A percentile compares a stretch with the other conserved stretches of the same genome.
Conservation (phyloP, 192 early-diverging fungal species). For the Backusella sp. region DNA sequence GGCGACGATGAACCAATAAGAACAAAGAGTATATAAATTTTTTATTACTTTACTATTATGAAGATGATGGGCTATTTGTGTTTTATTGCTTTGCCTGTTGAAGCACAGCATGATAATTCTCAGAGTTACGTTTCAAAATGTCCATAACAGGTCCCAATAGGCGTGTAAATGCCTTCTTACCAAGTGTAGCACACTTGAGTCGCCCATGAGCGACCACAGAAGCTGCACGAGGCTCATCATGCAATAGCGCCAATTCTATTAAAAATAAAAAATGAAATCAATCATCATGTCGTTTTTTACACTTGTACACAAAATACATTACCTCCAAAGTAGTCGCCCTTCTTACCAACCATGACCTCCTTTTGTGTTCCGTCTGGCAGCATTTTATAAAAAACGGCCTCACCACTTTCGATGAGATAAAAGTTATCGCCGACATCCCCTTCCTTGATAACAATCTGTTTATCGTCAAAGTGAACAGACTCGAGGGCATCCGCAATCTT, state of each 20-base stretch:
- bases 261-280: conserved; percentile 5
- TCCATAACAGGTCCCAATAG: conserved; percentile 94
- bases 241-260: conserved; percentile 87
- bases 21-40: background rate
- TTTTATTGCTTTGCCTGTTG: conserved; percentile 7
- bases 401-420: conserved; percentile 95
- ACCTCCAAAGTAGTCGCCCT: conserved; percentile 98
- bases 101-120: conserved; percentile 12
- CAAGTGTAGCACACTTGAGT: conserved; percentile 94
- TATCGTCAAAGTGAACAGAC: conserved; percentile 80
- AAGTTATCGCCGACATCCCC: conserved; percentile 93
- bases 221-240: conserved; percentile 87
- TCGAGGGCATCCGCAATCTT: conserved; percentile 99
- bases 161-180: conserved; percentile 94
- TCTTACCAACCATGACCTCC: conserved; percentile 64
- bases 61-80: background rate
- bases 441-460: conserved; percentile 86
- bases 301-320: conserved; percentile 1
- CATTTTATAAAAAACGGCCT: conserved; percentile 78
- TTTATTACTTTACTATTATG: background rate
- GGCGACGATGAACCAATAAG: background rate
- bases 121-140: conserved; percentile 91
- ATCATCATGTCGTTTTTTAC: no score
- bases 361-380: conserved; percentile 78
- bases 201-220: conserved; percentile 85